A percentile compares a stretch with the other conserved stretches of the same genome.
These are phyloP conservation scores for Penicillium sp. DNA, from an alignment of 2,329 filamentous ascomycete genomes.

Conservation along the genomic window DNA sequence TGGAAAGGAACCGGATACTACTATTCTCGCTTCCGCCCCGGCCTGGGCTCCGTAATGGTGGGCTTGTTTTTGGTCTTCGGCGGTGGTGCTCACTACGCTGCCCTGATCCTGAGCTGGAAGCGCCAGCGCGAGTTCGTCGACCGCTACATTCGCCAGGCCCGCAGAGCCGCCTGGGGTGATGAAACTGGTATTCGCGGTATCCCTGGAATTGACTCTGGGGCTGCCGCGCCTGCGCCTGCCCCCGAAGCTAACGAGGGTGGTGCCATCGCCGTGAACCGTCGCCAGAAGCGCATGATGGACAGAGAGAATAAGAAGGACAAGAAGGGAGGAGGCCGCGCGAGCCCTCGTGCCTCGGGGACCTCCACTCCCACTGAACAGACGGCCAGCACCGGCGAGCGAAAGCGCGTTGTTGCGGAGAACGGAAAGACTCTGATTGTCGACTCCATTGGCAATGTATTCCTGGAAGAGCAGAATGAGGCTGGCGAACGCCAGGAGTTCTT, in stretches of 20 bases:
- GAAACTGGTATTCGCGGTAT: slow-evolving; percentile 64
- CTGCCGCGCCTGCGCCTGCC: slow-evolving; percentile 40
- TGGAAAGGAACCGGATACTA: slow-evolving; percentile 99
- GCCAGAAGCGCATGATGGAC: slow-evolving; percentile 84
- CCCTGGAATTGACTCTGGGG: slow-evolving; percentile 57
- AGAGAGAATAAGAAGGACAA: slow-evolving; percentile 69
- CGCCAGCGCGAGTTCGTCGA: slow-evolving; percentile 87
- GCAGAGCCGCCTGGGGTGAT: slow-evolving; percentile 85
- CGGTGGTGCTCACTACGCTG: slow-evolving; percentile 81
- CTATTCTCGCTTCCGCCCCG: slow-evolving; percentile 89
- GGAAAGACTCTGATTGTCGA: slow-evolving; percentile 94
- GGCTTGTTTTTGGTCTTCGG: slow-evolving; percentile 80
- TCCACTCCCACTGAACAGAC: slow-evolving; percentile 51
- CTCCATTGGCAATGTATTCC: slow-evolving; percentile 82
- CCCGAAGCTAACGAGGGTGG: slow-evolving; percentile 50
- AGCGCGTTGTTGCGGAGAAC: slow-evolving; percentile 87
- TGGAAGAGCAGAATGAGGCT: slow-evolving; percentile 89
- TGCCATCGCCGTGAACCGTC: slow-evolving; percentile 68
- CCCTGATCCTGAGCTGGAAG: slow-evolving; percentile 81
- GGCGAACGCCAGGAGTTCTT: slow-evolving; percentile 78
- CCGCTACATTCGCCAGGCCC: slow-evolving; percentile 84
- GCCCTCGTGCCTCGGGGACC: slow-evolving; percentile 42
- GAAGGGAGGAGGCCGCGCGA: slow-evolving; percentile 43
- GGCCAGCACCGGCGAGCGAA: slow-evolving; percentile 69
- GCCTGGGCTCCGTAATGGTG: slow-evolving; percentile 75